Evolutionary conservation across 2,329 filamentous ascomycete species (phyloP).

Genomic region (Gnomoniopsis smithogilvyi): DNA sequence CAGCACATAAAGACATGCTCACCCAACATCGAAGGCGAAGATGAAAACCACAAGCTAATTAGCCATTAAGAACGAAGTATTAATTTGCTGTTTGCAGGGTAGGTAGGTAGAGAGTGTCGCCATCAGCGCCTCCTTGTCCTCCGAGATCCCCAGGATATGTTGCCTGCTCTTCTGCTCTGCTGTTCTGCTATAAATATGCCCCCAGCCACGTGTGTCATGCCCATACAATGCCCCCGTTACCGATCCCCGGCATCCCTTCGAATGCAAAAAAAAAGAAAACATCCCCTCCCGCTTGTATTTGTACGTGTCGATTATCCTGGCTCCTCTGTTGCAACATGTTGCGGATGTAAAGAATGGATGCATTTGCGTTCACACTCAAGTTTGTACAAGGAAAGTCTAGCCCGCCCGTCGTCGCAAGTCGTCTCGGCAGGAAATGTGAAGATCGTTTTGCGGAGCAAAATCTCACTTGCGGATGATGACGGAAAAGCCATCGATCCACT

Average conservation of each 20-base stretch:
- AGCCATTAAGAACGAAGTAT: conserved; percentile 14
- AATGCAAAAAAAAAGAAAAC: no score
- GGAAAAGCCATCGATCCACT: conserved; percentile 83
- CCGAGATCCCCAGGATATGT: no score
- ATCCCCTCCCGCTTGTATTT: background rate
- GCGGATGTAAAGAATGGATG: background rate
- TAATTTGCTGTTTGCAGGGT: background rate
- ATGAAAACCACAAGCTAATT: conserved; percentile 9
- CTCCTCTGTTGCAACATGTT: background rate
- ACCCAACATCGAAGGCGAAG: background rate
- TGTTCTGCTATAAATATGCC: no score
- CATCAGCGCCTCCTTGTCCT: no score
- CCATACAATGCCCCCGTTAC: no score
- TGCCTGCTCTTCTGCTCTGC: no score
- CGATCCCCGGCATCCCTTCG: no score
- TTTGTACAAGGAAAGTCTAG: conserved; percentile 3
- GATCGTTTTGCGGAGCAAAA: background rate
- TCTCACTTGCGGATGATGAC: conserved; percentile 48
- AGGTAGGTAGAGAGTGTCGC: no score
- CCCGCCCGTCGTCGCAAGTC: background rate
- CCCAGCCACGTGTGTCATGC: no score
- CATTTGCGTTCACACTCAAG: background rate
- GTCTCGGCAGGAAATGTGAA: background rate
- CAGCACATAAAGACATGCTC: no score
- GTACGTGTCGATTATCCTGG: background rate